Evolutionary conservation across 139 green algal species (phyloP).

Genomic region (Ulvella scutata): DNA sequence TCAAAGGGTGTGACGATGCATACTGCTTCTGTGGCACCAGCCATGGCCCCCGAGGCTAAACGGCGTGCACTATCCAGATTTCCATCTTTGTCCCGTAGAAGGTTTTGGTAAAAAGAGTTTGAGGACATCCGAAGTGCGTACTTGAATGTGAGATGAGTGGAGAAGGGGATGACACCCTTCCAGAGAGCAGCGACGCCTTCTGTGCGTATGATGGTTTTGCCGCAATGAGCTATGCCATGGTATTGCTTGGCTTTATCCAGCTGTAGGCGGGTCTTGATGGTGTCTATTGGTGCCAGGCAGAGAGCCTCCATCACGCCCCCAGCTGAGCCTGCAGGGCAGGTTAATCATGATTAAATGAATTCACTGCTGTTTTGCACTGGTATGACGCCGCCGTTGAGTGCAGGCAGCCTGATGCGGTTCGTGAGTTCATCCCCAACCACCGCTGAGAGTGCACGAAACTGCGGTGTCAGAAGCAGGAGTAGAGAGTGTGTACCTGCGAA

Average conservation of each 20-base stretch:
- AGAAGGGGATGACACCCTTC: slow-evolving; percentile 91
- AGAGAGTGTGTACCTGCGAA: neutral
- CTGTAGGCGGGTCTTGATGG: slow-evolving; percentile 89
- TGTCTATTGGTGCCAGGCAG: slow-evolving; percentile 83
- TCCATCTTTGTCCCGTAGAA: slow-evolving; percentile 45
- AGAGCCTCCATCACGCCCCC: slow-evolving; percentile 80
- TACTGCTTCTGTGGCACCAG: slow-evolving; percentile 79
- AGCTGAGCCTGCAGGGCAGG: slow-evolving; percentile 45
- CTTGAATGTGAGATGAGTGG: slow-evolving; percentile 88
- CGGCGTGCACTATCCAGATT: slow-evolving; percentile 35
- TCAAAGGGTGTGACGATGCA: slow-evolving; percentile 94
- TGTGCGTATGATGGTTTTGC: slow-evolving; percentile 46
- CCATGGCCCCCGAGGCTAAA: slow-evolving; percentile 60
- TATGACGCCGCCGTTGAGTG: no score
- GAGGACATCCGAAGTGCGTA: slow-evolving; percentile 87
- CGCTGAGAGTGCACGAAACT: no score
- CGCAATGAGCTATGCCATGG: slow-evolving; percentile 65
- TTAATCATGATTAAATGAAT: no score
- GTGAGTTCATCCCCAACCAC: no score
- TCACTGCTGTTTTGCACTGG: no score
- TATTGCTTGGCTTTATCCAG: slow-evolving; percentile 70
- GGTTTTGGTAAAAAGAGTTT: slow-evolving; percentile 73
- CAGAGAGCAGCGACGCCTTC: slow-evolving; percentile 72
- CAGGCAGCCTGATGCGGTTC: no score
- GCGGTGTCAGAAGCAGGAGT: no score